These are phyloP conservation scores for Schizophyllum amplum DNA, from an alignment of 1,284 basidiomycete genomes.

Conservation along the genomic window DNA sequence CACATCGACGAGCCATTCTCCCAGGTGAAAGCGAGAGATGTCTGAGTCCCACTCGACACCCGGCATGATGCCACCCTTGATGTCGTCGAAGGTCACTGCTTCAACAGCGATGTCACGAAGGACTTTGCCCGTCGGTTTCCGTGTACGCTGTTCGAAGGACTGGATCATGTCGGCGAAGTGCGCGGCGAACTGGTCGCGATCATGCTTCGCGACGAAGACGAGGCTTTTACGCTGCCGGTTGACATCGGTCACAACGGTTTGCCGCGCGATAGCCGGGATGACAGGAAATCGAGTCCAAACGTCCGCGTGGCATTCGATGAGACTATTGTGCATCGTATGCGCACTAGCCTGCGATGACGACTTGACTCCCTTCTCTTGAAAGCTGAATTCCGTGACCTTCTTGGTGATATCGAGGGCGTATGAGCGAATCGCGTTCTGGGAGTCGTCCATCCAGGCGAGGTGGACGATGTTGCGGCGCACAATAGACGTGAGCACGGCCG, in stretches of 20 bases:
- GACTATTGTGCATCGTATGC: conserved; percentile 34
- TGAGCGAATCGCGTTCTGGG: conserved; percentile 27
- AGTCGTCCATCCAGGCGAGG: conserved; percentile 30
- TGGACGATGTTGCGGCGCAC: conserved; percentile 32
- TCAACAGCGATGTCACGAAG: conserved; percentile 29
- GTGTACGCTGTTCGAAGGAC: conserved; percentile 37
- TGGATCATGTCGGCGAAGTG: conserved; percentile 40
- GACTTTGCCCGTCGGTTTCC: conserved; percentile 41
- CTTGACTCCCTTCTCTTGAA: conserved; percentile 30
- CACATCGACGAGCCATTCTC: conserved; percentile 57
- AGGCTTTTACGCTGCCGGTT: conserved; percentile 24
- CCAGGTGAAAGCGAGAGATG: conserved; percentile 34
- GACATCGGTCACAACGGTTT: conserved; percentile 31
- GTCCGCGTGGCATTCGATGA: conserved; percentile 51
- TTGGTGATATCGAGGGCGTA: conserved; percentile 41
- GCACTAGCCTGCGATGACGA: conserved; percentile 10
- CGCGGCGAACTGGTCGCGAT: conserved; percentile 24
- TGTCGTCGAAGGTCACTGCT: conserved; percentile 10
- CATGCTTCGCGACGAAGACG: conserved; percentile 35
- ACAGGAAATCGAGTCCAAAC: conserved; percentile 61
- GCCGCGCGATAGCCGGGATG: conserved; percentile 41
- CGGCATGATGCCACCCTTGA: background rate
- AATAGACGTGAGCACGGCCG: conserved; percentile 35
- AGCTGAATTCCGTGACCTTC: conserved; percentile 45
- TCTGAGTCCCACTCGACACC: conserved; percentile 16